Percentiles rank a stretch among this genome's conserved stretches.
Conservation (phyloP, 2,329 filamentous ascomycete genomes). For the Talaromyces piceae region DNA sequence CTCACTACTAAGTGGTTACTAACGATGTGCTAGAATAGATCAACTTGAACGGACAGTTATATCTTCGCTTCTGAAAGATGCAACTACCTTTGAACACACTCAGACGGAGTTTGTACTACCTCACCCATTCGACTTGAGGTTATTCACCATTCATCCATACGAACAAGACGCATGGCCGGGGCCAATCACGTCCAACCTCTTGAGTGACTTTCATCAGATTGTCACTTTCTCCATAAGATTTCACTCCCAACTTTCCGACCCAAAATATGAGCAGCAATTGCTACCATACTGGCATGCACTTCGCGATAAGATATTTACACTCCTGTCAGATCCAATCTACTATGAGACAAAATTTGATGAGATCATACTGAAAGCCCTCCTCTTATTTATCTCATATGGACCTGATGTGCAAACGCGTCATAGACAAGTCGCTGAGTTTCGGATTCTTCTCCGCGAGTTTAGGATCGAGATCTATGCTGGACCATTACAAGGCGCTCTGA, state of each 20-base stretch:
- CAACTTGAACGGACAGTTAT: constrained; percentile 1
- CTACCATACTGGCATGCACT: constrained; percentile 6
- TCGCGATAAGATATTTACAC: background rate
- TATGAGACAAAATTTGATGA: background rate
- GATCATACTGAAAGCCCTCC: constrained; percentile 5
- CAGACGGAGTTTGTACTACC: background rate
- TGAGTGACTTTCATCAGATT: constrained; percentile 7
- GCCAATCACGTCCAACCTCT: constrained; percentile 1
- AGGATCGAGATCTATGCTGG: constrained; percentile 13
- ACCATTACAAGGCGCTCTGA: constrained; percentile 15
- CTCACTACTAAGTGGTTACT: background rate
- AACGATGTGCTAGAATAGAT: background rate
- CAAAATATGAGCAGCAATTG: background rate
- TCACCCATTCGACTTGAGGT: constrained; percentile 4
- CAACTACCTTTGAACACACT: background rate
- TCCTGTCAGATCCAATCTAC: background rate
- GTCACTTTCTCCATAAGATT: constrained; percentile 4
- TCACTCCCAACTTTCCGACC: background rate
- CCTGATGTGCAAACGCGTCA: background rate
- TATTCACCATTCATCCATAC: constrained; percentile 8
- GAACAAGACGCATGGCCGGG: background rate
- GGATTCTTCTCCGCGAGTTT: constrained; percentile 12
- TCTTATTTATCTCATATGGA: constrained; percentile 4
- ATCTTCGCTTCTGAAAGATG: background rate
- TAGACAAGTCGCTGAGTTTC: constrained; percentile 4